Conservation (phyloP, 1,139 yeast species). For the Pichia sorboxylosa region DNA sequence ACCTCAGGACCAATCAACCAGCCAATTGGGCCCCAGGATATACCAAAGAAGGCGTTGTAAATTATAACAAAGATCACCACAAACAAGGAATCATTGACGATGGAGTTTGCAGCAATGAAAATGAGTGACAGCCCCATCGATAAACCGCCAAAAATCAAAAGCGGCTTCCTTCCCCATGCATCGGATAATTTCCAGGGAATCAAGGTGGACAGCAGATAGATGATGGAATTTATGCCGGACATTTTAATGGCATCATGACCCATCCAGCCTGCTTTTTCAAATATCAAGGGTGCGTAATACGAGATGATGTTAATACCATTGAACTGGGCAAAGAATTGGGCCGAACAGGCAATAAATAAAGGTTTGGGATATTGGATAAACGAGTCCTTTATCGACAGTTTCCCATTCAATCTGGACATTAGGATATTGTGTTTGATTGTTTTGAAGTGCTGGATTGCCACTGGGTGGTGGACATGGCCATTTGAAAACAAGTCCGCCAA, state of each 20-base stretch:
- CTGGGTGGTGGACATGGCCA: conserved; percentile 41
- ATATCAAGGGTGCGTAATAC: conserved; percentile 87
- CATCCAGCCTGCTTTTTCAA: conserved; percentile 90
- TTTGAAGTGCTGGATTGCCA: conserved; percentile 60
- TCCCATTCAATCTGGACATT: conserved; percentile 70
- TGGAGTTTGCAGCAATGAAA: conserved; percentile 27
- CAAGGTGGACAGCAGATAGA: conserved; percentile 64
- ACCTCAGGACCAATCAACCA: conserved; percentile 82
- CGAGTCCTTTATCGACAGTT: conserved; percentile 59
- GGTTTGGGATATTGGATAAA: conserved; percentile 59
- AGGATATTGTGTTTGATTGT: conserved; percentile 74
- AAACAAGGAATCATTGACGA: conserved; percentile 24
- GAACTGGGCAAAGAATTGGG: conserved; percentile 85
- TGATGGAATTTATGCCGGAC: conserved; percentile 82
- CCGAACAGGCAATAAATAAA: conserved; percentile 80
- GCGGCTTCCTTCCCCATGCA: conserved; percentile 81
- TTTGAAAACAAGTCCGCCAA: conserved; percentile 70
- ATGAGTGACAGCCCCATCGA: conserved; percentile 66
- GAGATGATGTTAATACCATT: conserved; percentile 89
- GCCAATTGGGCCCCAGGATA: conserved; percentile 90
- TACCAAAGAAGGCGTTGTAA: conserved; percentile 79
- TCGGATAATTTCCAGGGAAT: conserved; percentile 92
- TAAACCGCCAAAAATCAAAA: conserved; percentile 64
- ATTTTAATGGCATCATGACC: conserved; percentile 80
- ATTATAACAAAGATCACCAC: conserved; percentile 70